A percentile compares a stretch with the other conserved stretches of the same genome.
Conservation (phyloP, 2,329 filamentous ascomycete genomes). For the Geoglossum cookeanum region DNA sequence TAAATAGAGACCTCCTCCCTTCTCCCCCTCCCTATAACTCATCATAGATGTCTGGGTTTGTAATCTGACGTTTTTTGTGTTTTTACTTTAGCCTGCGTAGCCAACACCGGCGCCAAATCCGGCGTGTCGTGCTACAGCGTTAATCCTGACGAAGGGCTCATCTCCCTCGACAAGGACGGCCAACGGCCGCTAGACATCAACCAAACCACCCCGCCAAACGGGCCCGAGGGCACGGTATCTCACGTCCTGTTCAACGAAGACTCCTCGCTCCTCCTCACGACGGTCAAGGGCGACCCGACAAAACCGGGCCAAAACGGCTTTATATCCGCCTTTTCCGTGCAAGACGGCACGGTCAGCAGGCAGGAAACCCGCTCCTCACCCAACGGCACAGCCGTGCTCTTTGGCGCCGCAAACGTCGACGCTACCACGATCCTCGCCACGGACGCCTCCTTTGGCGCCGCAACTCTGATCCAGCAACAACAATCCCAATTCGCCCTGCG, state of each 20-base stretch:
- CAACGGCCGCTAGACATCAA: conserved; percentile 29
- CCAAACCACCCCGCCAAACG: conserved; percentile 38
- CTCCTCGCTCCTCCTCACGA: conserved; percentile 31
- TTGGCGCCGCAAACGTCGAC: conserved; percentile 31
- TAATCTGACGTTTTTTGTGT: too few species aligned
- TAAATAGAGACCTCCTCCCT: not conserved
- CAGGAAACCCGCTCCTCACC: conserved; percentile 23
- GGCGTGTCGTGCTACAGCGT: conserved; percentile 28
- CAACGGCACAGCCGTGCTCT: conserved; percentile 35
- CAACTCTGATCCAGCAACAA: conserved; percentile 26
- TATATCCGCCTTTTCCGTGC: conserved; percentile 31
- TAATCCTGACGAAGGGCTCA: conserved; percentile 19
- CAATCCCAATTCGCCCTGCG: conserved; percentile 16
- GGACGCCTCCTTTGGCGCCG: conserved; percentile 38
- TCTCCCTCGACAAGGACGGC: conserved; percentile 21
- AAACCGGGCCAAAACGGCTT: conserved; percentile 35
- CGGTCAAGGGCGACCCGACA: conserved; percentile 39
- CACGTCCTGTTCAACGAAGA: conserved; percentile 41
- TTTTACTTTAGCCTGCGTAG: conserved; percentile 24
- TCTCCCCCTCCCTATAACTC: not conserved
- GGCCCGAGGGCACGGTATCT: conserved; percentile 39
- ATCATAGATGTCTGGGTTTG: too few species aligned
- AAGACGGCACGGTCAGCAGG: conserved; percentile 7
- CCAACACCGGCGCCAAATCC: conserved; percentile 24
- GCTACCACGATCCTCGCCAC: conserved; percentile 31